A percentile compares a stretch with the other conserved stretches of the same genome.
These are phyloP conservation scores for Pleurotus djamor DNA, from an alignment of 768 basidiomycete species.

Conservation along the genomic window DNA sequence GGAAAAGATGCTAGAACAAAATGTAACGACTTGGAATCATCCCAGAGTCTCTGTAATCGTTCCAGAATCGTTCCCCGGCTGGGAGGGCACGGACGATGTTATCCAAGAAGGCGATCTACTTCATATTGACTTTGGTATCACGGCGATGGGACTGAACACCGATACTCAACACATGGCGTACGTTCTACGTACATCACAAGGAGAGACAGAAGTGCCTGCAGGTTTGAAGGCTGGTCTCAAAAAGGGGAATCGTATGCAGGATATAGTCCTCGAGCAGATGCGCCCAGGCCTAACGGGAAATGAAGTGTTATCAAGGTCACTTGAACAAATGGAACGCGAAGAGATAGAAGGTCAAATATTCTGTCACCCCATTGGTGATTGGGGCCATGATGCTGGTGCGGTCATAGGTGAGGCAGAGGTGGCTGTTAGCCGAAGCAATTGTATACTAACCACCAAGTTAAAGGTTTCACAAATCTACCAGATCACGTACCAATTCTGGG, in stretches of 20 bases:
- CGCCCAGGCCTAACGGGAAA: conserved; percentile 44
- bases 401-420: conserved; percentile 36
- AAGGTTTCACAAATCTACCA: conserved; percentile 43
- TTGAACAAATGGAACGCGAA: conserved; percentile 42
- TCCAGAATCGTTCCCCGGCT: conserved; percentile 38
- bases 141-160: conserved; percentile 52
- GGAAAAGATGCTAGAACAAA: conserved; percentile 44
- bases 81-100: conserved; percentile 34
- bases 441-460: neutral
- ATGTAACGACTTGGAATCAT: conserved; percentile 51
- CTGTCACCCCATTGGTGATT: conserved; percentile 55
- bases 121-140: conserved; percentile 55
- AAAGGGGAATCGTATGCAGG: conserved; percentile 50
- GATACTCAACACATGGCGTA: conserved; percentile 58
- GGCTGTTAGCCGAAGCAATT: neutral
- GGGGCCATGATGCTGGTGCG: conserved; percentile 51
- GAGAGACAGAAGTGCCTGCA: conserved; percentile 39
- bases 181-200: conserved; percentile 36
- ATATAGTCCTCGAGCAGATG: conserved; percentile 44
- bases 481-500: conserved; percentile 44
- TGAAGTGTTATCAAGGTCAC: conserved; percentile 35
- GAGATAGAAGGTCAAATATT: conserved; percentile 48
- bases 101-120: conserved; percentile 49
- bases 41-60: conserved; percentile 45
- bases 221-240: conserved; percentile 41